A percentile compares a stretch with the other conserved stretches of the same genome.
These are phyloP conservation scores for Xylaria sp. DNA, from an alignment of 2,329 filamentous ascomycete genomes.

Conservation along the genomic window DNA sequence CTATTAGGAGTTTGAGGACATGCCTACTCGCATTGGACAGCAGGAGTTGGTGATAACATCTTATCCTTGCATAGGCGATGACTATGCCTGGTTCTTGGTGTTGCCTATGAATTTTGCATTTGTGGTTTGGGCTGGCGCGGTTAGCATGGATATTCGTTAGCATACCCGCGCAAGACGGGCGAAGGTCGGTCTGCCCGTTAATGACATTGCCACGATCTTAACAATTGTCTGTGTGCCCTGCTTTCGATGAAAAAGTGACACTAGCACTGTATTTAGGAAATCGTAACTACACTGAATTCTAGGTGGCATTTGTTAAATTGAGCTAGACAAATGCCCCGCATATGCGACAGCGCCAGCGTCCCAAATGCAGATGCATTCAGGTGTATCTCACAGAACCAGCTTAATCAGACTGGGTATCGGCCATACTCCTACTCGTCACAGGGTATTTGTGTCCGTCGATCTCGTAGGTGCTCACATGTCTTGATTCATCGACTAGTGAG, in stretches of 20 bases:
- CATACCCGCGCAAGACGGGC: slow-evolving; percentile 15
- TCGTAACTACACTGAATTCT: background rate
- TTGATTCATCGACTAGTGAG: slow-evolving; percentile 50
- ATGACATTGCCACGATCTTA: slow-evolving; percentile 24
- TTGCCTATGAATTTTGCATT: slow-evolving; percentile 26
- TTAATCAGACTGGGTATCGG: background rate
- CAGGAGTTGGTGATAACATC: slow-evolving; percentile 46
- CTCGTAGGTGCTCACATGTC: slow-evolving; percentile 43
- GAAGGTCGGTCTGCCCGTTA: slow-evolving; percentile 21
- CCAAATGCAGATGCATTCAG: background rate
- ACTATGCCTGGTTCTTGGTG: slow-evolving; percentile 14
- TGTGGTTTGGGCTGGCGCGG: slow-evolving; percentile 11
- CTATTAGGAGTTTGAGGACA: slow-evolving; percentile 24
- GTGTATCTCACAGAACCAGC: slow-evolving; percentile 5
- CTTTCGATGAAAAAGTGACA: background rate
- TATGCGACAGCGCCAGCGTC: background rate
- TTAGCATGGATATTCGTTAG: slow-evolving; percentile 23
- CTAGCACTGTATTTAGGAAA: background rate
- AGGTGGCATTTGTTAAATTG: background rate
- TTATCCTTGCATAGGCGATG: slow-evolving; percentile 35
- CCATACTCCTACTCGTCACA: slow-evolving; percentile 18
- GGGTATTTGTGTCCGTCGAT: slow-evolving; percentile 16
- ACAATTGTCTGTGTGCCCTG: background rate
- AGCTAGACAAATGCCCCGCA: background rate
- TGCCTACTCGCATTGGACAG: slow-evolving; percentile 44